Evolutionary conservation across 192 early-diverging fungal genomes (phyloP), one percentile per base, ranked within the genome.

Genomic region (Entomortierella lignicola): DNA sequence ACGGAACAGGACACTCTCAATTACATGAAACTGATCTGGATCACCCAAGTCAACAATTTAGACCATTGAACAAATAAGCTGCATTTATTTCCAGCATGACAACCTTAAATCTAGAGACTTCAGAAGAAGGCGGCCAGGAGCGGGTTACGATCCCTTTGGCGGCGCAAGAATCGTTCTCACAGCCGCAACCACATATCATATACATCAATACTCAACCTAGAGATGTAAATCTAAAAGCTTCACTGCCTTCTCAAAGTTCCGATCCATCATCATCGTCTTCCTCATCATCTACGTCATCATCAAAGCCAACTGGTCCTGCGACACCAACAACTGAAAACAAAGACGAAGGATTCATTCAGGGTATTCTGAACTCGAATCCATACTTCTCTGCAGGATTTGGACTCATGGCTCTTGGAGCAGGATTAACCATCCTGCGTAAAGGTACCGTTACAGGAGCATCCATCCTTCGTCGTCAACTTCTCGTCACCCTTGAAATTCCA

Each of bases 381-480:
- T 94, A 95, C 66, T 98, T 98, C 68, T 95, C 97, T 12, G 97
- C 95, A 4, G 97, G 97, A 17, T 94, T 96, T 51, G 97, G 97
- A 7, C 86, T 98, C 18, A 87, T 98, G 51, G 97, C 95, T 47
- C 89, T 98, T 1, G 92, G 92, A 21, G 94, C 95, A 6, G 91
- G 87, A 21, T 71, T 97, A 31, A 92, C 95, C 0, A 80, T 96
- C 8, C 82, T 97, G 18, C 86, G 93, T 25, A 86, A 91, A 70
- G 94, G 91, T 25, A 81, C 91, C 0, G 81, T 87, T 0, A 85
- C 92, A 6, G 92, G 91, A 20, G 88, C 89, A 17, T 87, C 89
- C 55, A 67, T 96, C 15, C 80, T 91, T 21, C 89, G 90, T 48
- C 91, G 96, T 23, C 87, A 93, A 42, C 77, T 98, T 13, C 83